These are phyloP conservation scores for Hymenoscyphus fraxineus DNA, from an alignment of 2,329 filamentous ascomycete genomes.

Conservation along the genomic window DNA sequence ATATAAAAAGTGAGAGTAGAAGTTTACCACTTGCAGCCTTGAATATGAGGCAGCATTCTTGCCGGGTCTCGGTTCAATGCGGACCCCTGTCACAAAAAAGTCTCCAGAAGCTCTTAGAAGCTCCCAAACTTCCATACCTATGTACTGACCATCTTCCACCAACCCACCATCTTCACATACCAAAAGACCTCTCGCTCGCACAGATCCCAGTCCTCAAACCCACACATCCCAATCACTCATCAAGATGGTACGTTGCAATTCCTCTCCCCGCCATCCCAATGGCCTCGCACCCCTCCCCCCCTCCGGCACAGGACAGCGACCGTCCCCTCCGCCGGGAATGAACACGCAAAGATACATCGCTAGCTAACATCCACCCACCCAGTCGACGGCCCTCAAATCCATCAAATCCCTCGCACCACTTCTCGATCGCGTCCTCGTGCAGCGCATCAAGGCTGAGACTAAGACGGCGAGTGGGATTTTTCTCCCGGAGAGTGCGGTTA, in stretches of 20 bases:
- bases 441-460: slow-evolving; percentile 94
- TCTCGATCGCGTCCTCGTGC: slow-evolving; percentile 95
- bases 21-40: neutral
- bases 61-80: slow-evolving; percentile 9
- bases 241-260: slow-evolving; percentile 25
- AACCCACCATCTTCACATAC: slow-evolving; percentile 5
- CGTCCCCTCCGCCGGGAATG: neutral
- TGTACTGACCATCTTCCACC: slow-evolving; percentile 3
- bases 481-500: slow-evolving; percentile 92
- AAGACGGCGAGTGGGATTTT: slow-evolving; percentile 98
- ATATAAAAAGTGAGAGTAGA: too few relatives aligned
- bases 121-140: slow-evolving; percentile 17
- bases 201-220: neutral
- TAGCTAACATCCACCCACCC: neutral
- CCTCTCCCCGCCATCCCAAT: too few relatives aligned
- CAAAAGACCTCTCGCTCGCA: slow-evolving; percentile 7
- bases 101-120: slow-evolving; percentile 26
- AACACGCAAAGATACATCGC: neutral
- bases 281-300: neutral
- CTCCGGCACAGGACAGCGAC: neutral
- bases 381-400: slow-evolving; percentile 79
- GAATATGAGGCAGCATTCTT: slow-evolving; percentile 11
- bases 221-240: slow-evolving; percentile 6
- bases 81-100: slow-evolving; percentile 19
- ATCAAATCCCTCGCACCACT: slow-evolving; percentile 94